Conservation (phyloP, 805 yeast genomes). For the Cephaloascus albidus region DNA sequence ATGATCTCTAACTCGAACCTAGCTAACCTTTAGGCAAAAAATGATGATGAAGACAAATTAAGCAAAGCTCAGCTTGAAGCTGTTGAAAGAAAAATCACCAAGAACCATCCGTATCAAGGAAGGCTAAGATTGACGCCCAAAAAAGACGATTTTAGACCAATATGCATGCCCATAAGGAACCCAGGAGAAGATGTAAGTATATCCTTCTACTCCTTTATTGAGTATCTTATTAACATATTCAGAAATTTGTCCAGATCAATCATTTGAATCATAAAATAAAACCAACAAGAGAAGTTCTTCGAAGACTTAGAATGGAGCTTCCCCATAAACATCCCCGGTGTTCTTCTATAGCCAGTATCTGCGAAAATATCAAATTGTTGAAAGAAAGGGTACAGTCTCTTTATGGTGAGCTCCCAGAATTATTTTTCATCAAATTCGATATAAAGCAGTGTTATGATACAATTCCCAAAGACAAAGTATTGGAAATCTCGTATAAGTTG, state of each 20-base stretch:
- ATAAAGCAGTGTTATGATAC: slow-evolving; percentile 71
- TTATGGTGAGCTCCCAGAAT: slow-evolving; percentile 16
- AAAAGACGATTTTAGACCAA: slow-evolving; percentile 44
- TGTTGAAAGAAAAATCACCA: too few species aligned
- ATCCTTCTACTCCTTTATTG: too few species aligned
- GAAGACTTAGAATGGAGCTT: slow-evolving; percentile 10
- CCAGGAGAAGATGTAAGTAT: too few species aligned
- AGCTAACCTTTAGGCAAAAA: too few species aligned
- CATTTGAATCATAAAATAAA: slow-evolving; percentile 26
- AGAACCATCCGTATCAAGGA: slow-evolving; percentile 20
- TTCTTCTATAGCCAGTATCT: background rate
- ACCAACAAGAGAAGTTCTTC: slow-evolving; percentile 32
- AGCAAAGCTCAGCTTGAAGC: too few species aligned
- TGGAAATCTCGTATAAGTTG: slow-evolving; percentile 20
- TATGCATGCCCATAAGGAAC: slow-evolving; percentile 44
- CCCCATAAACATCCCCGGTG: slow-evolving; percentile 1
- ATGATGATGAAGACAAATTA: background rate
- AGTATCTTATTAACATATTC: too few species aligned
- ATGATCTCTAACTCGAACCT: too few species aligned
- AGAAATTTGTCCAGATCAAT: slow-evolving; percentile 18
- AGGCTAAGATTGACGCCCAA: slow-evolving; percentile 51
- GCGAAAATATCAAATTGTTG: background rate
- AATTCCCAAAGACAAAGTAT: slow-evolving; percentile 38
- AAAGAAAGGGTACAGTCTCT: background rate
- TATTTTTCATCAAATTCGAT: slow-evolving; percentile 64